Conservation (phyloP, 2,329 filamentous ascomycete genomes). For the Ceratocystis ficicola region DNA sequence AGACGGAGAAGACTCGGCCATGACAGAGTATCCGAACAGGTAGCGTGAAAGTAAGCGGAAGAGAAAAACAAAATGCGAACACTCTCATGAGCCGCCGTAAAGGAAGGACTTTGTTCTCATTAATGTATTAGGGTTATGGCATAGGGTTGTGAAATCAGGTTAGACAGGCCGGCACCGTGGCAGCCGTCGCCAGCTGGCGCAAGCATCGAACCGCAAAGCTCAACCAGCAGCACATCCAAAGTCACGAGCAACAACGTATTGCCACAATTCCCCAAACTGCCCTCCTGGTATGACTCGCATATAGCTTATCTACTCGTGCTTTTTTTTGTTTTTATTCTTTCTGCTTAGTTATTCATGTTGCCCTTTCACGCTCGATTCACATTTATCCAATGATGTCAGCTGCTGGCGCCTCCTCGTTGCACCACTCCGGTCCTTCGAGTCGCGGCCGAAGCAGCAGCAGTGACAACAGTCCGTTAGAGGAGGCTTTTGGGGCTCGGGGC, state of each 20-base stretch:
- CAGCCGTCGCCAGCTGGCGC: not conserved
- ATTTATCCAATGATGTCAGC: constrained; percentile 22
- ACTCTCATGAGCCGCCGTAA: too few relatives aligned
- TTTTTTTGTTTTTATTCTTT: not conserved
- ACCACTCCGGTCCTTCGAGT: constrained; percentile 14
- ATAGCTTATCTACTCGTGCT: constrained; percentile 23
- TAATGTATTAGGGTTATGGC: not conserved
- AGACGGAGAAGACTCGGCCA: too few relatives aligned
- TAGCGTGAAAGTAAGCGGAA: too few relatives aligned
- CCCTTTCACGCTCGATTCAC: not conserved
- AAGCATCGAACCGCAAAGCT: not conserved
- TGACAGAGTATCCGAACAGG: too few relatives aligned
- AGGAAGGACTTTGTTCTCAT: not conserved
- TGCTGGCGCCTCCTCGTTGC: constrained; percentile 21
- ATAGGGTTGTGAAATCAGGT: not conserved
- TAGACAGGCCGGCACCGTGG: rapidly evolving
- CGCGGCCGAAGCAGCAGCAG: constrained; percentile 30
- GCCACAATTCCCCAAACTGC: constrained; percentile 27
- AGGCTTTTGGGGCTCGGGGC: too few relatives aligned
- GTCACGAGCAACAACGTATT: constrained; percentile 25
- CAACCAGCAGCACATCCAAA: not conserved
- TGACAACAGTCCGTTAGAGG: constrained; percentile 36
- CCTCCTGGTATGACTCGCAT: not conserved
- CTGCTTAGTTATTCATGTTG: not conserved
- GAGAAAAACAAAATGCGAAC: too few relatives aligned